Evolutionary conservation across 441 rosid species (phyloP).

Genomic region (Populus hybrid): DNA sequence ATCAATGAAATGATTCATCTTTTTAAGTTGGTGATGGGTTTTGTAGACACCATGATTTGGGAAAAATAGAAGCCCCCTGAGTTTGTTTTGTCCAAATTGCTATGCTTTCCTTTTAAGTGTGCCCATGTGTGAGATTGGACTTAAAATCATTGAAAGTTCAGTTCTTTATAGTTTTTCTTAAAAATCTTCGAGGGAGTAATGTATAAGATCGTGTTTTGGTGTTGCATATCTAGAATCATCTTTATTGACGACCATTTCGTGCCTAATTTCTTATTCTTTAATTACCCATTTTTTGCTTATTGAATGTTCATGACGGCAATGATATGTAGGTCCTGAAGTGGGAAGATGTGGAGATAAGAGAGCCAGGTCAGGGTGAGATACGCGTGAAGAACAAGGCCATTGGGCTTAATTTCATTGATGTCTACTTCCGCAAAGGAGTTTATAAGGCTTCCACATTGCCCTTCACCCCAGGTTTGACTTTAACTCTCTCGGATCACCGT

Average conservation of each 20-base stretch:
- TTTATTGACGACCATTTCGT: not conserved
- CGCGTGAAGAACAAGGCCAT: slow-evolving; percentile 74
- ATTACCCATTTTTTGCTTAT: not conserved
- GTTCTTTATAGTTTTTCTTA: too few species aligned
- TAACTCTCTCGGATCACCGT: not conserved
- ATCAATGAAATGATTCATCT: not conserved
- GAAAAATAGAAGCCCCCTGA: not conserved
- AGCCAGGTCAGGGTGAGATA: slow-evolving; percentile 84
- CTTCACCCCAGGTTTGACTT: slow-evolving; percentile 63
- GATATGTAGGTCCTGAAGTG: slow-evolving; percentile 67
- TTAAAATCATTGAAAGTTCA: not conserved
- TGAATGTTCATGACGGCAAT: not conserved
- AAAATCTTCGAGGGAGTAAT: too few species aligned
- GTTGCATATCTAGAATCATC: not conserved
- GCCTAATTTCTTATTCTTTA: not conserved
- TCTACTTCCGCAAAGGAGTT: slow-evolving; percentile 79
- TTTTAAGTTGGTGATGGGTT: not conserved
- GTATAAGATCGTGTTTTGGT: not conserved
- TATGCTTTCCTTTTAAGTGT: not conserved
- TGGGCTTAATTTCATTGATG: slow-evolving; percentile 86
- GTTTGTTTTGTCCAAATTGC: not conserved
- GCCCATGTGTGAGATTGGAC: not conserved
- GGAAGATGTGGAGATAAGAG: slow-evolving; percentile 85
- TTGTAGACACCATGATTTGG: not conserved
- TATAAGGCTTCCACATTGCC: slow-evolving; percentile 63